Evolutionary conservation across 169 alveolate species (phyloP), one percentile per base, ranked within the genome.

Genomic region (Cystoisospora suis): DNA sequence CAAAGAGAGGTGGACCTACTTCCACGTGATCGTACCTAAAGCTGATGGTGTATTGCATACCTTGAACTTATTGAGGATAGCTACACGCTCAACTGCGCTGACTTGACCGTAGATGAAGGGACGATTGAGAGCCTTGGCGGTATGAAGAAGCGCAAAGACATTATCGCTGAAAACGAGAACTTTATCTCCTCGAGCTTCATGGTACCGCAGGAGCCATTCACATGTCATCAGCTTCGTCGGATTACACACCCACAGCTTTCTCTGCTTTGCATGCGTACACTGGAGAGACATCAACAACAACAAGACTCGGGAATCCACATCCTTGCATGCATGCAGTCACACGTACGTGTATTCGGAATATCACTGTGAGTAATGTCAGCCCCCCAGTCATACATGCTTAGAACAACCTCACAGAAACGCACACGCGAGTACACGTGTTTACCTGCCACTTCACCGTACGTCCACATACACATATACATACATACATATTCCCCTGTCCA

Each of bases 111-210:
- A 93, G 69, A 93, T 93, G 90, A 70, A 93, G 83, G 93, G 93
- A 34, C 99, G 99, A 87, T 96, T 95, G 86, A 97, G 95, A 27
- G 98, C 95, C 85, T 95, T 93, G n/a, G 99, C 99, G 36, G 96
- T 96, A 88, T 96, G 97, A 70, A 95, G 90, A 59, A 99, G 94
- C n/a, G 99, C 99, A 89, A 98, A 97, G n/a, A 98, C 94, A 88
- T 98, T 97, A 93, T 99, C 99, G 88, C 99, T 97, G 93, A 99
- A 99, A 36, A 99, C 99, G 29, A 99, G 96, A 42, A 99, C 96
- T 94, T 99, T 99, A 93, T 99, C 99, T 7, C 99, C 99, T 89
- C 98, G 95, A 34, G 97, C 95, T 87, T 98, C 99, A 96, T 99
- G 99, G 91, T 95, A 95, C 90, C 97, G 97, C 36, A 99, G 95